A percentile compares a stretch with the other conserved stretches of the same genome.
Conservation (phyloP, 2,329 filamentous ascomycete species). For the Biscogniauxia sp. region DNA sequence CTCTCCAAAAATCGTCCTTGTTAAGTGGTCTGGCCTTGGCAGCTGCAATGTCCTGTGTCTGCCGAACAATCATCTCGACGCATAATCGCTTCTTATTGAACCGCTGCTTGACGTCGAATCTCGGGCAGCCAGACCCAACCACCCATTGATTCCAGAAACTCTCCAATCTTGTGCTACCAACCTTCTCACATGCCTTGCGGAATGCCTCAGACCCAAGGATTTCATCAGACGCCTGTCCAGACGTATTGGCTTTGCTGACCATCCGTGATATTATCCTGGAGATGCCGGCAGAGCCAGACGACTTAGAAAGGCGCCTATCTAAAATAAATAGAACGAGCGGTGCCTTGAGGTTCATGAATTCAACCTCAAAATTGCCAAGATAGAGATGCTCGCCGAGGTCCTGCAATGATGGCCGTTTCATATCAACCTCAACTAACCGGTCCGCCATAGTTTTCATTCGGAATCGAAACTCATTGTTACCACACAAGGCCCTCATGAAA, state of each 20-base stretch:
- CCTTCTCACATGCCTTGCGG: constrained; percentile 79
- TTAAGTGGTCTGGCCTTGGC: constrained; percentile 55
- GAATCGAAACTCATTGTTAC: constrained; percentile 92
- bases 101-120: constrained; percentile 78
- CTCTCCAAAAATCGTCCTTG: constrained; percentile 75
- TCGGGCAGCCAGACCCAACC: constrained; percentile 80
- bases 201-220: constrained; percentile 76
- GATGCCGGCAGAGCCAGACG: constrained; percentile 79
- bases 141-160: constrained; percentile 95
- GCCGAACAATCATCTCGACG: constrained; percentile 85
- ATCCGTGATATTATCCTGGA: constrained; percentile 83
- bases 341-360: constrained; percentile 89
- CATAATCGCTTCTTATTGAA: constrained; percentile 98
- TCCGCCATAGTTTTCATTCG: constrained; percentile 84
- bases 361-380: constrained; percentile 78
- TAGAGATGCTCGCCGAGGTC: constrained; percentile 76
- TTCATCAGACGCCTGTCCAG: constrained; percentile 59
- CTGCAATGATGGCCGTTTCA: constrained; percentile 77
- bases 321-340: constrained; percentile 90
- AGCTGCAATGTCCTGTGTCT: constrained; percentile 58
- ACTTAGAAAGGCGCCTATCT: constrained; percentile 86
- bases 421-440: constrained; percentile 75
- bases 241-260: constrained; percentile 78
- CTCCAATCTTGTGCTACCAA: constrained; percentile 82
- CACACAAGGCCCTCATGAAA: constrained; percentile 86